Evolutionary conservation across 768 basidiomycete genomes (phyloP).

Genomic region (Pleurotus ostreatus): DNA sequence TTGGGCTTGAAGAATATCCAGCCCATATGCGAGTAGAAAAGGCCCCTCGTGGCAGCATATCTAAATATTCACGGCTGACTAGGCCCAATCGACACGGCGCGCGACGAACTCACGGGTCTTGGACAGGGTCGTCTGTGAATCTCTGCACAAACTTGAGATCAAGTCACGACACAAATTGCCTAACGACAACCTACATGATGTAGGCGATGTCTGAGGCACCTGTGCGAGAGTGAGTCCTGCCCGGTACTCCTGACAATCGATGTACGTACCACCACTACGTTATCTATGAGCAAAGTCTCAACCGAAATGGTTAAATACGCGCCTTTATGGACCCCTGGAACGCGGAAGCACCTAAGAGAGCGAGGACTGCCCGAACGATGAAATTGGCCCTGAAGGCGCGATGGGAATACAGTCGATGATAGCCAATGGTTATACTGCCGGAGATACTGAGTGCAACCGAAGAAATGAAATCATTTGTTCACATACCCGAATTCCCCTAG

Average conservation of each 20-base stretch:
- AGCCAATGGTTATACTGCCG: slow-evolving; percentile 66
- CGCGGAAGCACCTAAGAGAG: slow-evolving; percentile 64
- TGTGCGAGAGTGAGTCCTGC: slow-evolving; percentile 14
- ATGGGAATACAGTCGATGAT: slow-evolving; percentile 79
- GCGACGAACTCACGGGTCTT: slow-evolving; percentile 51
- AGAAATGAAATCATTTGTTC: background rate
- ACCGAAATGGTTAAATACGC: slow-evolving; percentile 8
- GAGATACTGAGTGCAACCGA: slow-evolving; percentile 3
- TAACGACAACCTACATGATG: slow-evolving; percentile 55
- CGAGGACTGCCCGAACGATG: slow-evolving; percentile 53
- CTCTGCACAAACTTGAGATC: slow-evolving; percentile 32
- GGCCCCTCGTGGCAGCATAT: slow-evolving; percentile 69
- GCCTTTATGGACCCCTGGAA: slow-evolving; percentile 83
- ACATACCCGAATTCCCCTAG: slow-evolving; percentile 66
- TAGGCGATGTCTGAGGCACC: slow-evolving; percentile 70
- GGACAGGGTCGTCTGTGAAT: slow-evolving; percentile 64
- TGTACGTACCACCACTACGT: slow-evolving; percentile 49
- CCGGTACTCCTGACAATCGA: background rate
- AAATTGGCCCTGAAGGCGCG: slow-evolving; percentile 58
- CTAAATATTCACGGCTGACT: slow-evolving; percentile 24
- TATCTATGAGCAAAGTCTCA: background rate
- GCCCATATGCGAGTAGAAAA: slow-evolving; percentile 77
- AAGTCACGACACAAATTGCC: background rate
- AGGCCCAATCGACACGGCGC: background rate
- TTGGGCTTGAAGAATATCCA: slow-evolving; percentile 82